phyloP scores from a whole-genome alignment of 1,284 basidiomycete genomes.

The Moniliophthora roreri region DNA sequence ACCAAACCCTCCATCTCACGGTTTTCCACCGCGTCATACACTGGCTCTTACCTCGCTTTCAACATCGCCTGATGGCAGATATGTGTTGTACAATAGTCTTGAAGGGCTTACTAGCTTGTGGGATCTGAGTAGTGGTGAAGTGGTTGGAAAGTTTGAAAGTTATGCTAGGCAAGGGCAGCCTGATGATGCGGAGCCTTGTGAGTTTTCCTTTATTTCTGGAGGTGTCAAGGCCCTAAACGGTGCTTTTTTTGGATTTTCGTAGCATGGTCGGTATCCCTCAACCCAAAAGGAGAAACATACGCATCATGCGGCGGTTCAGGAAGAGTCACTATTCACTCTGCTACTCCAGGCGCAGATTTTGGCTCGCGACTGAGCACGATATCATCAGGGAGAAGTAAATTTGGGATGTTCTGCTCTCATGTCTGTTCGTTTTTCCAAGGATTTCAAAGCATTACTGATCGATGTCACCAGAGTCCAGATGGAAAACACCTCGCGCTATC shows the following conservation, averaged over 20 bases:
- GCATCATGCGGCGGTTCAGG: constrained; percentile 80
- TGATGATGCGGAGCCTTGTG: constrained; percentile 68
- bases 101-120: constrained; percentile 78
- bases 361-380: constrained; percentile 58
- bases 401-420: constrained; percentile 78
- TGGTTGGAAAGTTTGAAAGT: constrained; percentile 70
- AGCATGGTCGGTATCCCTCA: constrained; percentile 83
- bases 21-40: constrained; percentile 61
- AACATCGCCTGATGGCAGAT: constrained; percentile 58
- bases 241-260: constrained; percentile 16
- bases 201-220: constrained; percentile 31
- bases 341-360: constrained; percentile 54
- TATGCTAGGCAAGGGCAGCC: constrained; percentile 49
- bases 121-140: constrained; percentile 60
- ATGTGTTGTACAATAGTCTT: constrained; percentile 73
- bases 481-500: constrained; percentile 77
- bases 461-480: constrained; percentile 89
- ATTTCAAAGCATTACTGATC: no score
- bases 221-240: no score
- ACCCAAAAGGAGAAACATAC: constrained; percentile 71
- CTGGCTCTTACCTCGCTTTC: constrained; percentile 76
- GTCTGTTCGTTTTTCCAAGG: constrained; percentile 50
- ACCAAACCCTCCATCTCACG: constrained; percentile 49
- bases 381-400: constrained; percentile 73
- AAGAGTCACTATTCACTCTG: constrained; percentile 67